phyloP scores from a whole-genome alignment of 106 monocot genomes.

The Dendrobium catenatum region DNA sequence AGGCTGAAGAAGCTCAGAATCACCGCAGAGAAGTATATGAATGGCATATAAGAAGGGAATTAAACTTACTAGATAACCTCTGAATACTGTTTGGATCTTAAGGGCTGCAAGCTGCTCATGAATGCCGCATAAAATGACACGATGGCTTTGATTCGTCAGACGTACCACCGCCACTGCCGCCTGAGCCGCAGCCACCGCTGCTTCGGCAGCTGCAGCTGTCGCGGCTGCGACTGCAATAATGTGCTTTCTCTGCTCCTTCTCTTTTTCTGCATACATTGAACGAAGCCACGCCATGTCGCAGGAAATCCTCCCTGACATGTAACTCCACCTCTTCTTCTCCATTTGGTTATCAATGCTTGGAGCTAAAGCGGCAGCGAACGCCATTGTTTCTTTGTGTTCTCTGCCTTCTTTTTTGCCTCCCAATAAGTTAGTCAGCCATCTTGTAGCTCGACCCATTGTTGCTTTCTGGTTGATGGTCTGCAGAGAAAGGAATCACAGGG shows the following conservation, averaged over 20 bases:
- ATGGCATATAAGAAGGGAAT: too few relatives aligned
- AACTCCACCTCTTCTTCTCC: conserved; percentile 86
- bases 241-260: conserved; percentile 26
- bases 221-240: conserved; percentile 54
- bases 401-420: conserved; percentile 46
- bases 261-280: conserved; percentile 12
- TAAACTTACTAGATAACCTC: conserved; percentile 44
- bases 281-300: conserved; percentile 41
- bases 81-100: conserved; percentile 50
- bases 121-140: not conserved
- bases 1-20: not conserved
- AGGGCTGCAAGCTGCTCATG: conserved; percentile 34
- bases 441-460: conserved; percentile 60
- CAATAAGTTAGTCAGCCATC: conserved; percentile 60
- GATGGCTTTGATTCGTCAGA: conserved; percentile 25
- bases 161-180: conserved; percentile 49
- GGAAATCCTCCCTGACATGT: conserved; percentile 39
- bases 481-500: too few relatives aligned
- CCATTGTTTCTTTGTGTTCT: conserved; percentile 2
- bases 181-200: conserved; percentile 50
- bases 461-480: not conserved
- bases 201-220: conserved; percentile 51
- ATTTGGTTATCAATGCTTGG: conserved; percentile 8
- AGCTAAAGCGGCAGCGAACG: not conserved
- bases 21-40: too few relatives aligned